A percentile compares a stretch with the other conserved stretches of the same genome.
These are phyloP conservation scores for Candida rishiriensis DNA, from an alignment of 805 yeast species.

Conservation along the genomic window DNA sequence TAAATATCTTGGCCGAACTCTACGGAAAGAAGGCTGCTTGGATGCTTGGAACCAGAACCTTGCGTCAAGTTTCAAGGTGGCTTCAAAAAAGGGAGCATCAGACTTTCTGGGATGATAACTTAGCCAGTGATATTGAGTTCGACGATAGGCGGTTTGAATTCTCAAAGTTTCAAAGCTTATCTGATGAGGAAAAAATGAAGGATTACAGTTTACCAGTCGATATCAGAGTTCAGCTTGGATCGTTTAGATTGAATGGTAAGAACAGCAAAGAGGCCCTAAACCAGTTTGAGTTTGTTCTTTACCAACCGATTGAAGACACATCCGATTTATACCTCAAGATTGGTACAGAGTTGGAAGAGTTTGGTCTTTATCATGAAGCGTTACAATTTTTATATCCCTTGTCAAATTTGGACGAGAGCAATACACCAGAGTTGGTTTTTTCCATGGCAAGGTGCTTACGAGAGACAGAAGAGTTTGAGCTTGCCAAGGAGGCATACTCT, in stretches of 20 bases:
- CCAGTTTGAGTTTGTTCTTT: constrained; percentile 62
- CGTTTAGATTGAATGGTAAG: constrained; percentile 62
- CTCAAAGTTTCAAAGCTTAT: constrained; percentile 37
- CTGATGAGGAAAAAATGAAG: constrained; percentile 34
- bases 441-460: constrained; percentile 74
- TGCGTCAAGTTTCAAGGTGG: constrained; percentile 79
- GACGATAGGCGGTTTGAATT: constrained; percentile 62
- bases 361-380: constrained; percentile 73
- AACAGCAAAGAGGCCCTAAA: constrained; percentile 64
- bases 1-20: constrained; percentile 79
- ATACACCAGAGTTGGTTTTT: constrained; percentile 45
- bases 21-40: constrained; percentile 67
- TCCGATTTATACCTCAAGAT: constrained; percentile 74
- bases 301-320: constrained; percentile 50
- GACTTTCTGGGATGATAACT: constrained; percentile 57
- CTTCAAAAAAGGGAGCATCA: constrained; percentile 64
- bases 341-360: constrained; percentile 66
- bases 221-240: constrained; percentile 76
- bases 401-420: constrained; percentile 47
- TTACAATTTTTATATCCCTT: constrained; percentile 59
- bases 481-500: constrained; percentile 58
- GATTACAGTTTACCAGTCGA: constrained; percentile 72
- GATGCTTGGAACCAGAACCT: constrained; percentile 55
- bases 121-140: constrained; percentile 72
- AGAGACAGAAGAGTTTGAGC: constrained; percentile 63